Base-by-base conservation (phyloP, 345 rosid species). In the Moringa oleifera region DNA sequence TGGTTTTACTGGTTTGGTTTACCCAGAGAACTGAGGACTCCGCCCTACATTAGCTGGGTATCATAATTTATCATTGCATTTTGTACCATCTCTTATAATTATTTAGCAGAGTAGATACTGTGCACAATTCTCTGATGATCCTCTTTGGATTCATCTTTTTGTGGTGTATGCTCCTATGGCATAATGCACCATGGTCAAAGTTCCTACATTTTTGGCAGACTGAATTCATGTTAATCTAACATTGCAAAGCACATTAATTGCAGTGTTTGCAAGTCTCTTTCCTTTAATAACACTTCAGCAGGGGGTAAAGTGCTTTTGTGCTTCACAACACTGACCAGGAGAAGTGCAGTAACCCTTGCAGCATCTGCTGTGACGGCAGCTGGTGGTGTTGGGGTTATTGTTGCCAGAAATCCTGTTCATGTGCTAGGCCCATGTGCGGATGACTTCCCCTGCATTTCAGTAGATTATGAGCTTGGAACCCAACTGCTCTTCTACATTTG, bases 371-470 rank as follows among this genome's bases (percentile, higher is more conserved):
- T 75, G 46, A 66, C 53, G 20, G 52, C 55, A 52, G 77, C 63
- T 0, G 77, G 75, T 51, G 82, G 79, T 68, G 65, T 74, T 58
- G 82, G 82, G 0, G 52, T 78, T 23, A 74, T 78, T 57, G 55
- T 71, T 21, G 77, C 77, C 57, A 78, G 60, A 59, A 60, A 59
- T 53, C 79, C 74, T 7, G 62, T 76, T 25, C 2, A 75, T 67
- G 25, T 17, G 57, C 53, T 71, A 7, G 31, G 46, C 56, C 77
- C 79, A 18, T 78, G 77, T 49, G 23, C 0, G 20, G 62, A 66
- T 61, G 70, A 53, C 57, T 78, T 78, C 53, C 79, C 79, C 0
- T 78, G 82, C 12, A 20, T 78, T 12, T 54, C 63, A 18, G 54
- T 75, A 10, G 77, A 71, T 59, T 71, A 69, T 21, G 75, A 74